Base-by-base conservation (phyloP, 2,329 filamentous ascomycete genomes). In the Talaromyces islandicus region DNA sequence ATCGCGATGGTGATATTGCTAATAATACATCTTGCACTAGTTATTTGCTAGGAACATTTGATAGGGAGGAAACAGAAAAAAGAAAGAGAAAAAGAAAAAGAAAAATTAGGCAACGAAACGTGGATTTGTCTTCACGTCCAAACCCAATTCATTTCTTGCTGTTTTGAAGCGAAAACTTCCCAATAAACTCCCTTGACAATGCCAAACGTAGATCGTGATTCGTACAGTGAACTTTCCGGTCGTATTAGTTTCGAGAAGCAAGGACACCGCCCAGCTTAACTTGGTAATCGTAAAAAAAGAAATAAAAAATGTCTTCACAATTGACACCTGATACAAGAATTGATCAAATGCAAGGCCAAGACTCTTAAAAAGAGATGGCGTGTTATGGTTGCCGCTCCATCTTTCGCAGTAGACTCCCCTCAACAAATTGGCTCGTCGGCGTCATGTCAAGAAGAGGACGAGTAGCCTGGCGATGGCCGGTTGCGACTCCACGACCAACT, bases 381-480 rank as follows among this genome's bases (percentile, higher is more conserved):
- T 48, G 12, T 32, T 48, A 57, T 19, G 19, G 19, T n/a, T 35
- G 27, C 24, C 41, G 32, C 58, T 75, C 71, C 41, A 73, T 66
- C 46, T 70, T 68, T n/a, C 72, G 69, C 14, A 80, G 66, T 52
- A 80, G 61, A 66, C 78, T 80, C 3, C 78, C 78, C 62, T 78
- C 75, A 3, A 70, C 73, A 63, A 80, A 80, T 5, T 75, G 73
- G 30, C 73, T 79, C 12, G 70, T 68, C 0, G 71, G 69, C 4
- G 70, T 70, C 57, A 80, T 62, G 63, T 80, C 77, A 12, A 80
- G 64, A 68, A 81, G 69, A 10, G 78, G 78, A 56, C 72, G 72
- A 5, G 69, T 69, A 1, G 71, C 72, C 60, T 73, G 67, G 14
- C 75, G 70, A 55, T 75, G 69, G 5, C 76, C 75, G 3, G 75